A percentile compares a stretch with the other conserved stretches of the same genome.
These are phyloP conservation scores for Chondrus crispus DNA, from an alignment of 23 red algal species.

Conservation along the genomic window DNA sequence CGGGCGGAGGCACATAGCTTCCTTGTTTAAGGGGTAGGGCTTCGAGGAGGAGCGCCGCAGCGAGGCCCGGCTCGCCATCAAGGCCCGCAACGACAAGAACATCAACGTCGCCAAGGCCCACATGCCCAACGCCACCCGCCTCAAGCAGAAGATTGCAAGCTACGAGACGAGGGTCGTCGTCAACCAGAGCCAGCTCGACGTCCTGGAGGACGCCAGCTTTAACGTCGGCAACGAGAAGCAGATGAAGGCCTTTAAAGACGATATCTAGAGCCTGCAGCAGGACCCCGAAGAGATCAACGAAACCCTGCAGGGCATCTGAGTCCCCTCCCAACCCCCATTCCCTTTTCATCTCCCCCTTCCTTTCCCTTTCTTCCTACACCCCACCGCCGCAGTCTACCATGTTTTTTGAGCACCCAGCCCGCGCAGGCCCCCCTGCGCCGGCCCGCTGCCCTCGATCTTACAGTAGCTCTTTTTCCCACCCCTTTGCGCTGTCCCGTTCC, in stretches of 20 bases:
- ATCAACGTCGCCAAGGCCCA: constrained; percentile 14
- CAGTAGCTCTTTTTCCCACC: too few species aligned
- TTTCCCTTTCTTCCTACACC: too few species aligned
- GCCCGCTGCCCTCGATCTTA: too few species aligned
- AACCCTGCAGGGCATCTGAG: constrained; percentile 24
- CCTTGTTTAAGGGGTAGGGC: too few species aligned
- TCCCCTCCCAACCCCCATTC: too few species aligned
- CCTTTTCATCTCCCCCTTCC: too few species aligned
- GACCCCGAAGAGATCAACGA: constrained; percentile 43
- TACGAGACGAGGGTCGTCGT: constrained; percentile 17
- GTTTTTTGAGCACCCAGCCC: too few species aligned
- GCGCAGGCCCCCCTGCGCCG: too few species aligned
- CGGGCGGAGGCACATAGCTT: too few species aligned
- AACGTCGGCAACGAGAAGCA: constrained; percentile 1
- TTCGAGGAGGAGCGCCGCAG: constrained; percentile 41
- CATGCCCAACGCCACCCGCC: constrained; percentile 21
- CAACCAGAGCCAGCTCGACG: constrained; percentile 36
- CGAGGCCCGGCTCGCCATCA: constrained; percentile 33
- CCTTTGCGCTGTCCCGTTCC: too few species aligned
- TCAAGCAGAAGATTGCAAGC: constrained; percentile 16
- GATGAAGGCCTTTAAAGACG: constrained; percentile 12
- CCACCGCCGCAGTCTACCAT: too few species aligned
- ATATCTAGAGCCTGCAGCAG: not conserved
- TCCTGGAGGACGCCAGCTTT: constrained; percentile 21
- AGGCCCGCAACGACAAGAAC: constrained; percentile 18